A percentile compares a stretch with the other conserved stretches of the same genome.
Evolutionary conservation across 2,329 filamentous ascomycete genomes (phyloP).

Genomic region (Trichoderma endophyticum): DNA sequence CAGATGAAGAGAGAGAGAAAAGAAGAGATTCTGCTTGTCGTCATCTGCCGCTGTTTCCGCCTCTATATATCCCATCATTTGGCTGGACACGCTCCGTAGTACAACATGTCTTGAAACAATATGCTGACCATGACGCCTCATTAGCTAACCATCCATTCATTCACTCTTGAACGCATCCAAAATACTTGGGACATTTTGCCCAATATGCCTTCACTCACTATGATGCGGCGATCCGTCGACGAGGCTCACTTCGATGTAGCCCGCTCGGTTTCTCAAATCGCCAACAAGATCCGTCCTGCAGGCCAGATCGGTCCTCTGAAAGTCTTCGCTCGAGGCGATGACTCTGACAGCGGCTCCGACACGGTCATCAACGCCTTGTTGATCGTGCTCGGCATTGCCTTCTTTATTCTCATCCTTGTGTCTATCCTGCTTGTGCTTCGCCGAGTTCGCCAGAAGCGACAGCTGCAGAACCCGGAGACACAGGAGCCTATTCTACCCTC

Average conservation of each 20-base stretch:
- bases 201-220: slow-evolving; percentile 19
- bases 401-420: slow-evolving; percentile 66
- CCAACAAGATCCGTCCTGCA: slow-evolving; percentile 2
- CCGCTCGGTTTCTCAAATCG: slow-evolving; percentile 9
- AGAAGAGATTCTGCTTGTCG: neutral
- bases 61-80: neutral
- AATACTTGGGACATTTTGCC: neutral
- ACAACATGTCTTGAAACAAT: neutral
- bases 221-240: slow-evolving; percentile 14
- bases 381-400: slow-evolving; percentile 71
- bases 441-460: slow-evolving; percentile 54
- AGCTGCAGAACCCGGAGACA: slow-evolving; percentile 44
- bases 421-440: slow-evolving; percentile 70
- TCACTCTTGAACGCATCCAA: slow-evolving; percentile 6
- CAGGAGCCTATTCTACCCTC: slow-evolving; percentile 55
- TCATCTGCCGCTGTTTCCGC: neutral
- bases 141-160: slow-evolving; percentile 8
- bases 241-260: slow-evolving; percentile 10
- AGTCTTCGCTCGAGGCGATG: slow-evolving; percentile 22
- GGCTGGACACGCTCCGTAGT: neutral
- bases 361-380: slow-evolving; percentile 75
- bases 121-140: slow-evolving; percentile 10
- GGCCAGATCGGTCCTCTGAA: slow-evolving; percentile 10
- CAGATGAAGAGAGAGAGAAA: neutral
- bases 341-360: slow-evolving; percentile 46